Base-by-base conservation (phyloP, 2,329 filamentous ascomycete genomes). In the Aureobasidium leucospermi region DNA sequence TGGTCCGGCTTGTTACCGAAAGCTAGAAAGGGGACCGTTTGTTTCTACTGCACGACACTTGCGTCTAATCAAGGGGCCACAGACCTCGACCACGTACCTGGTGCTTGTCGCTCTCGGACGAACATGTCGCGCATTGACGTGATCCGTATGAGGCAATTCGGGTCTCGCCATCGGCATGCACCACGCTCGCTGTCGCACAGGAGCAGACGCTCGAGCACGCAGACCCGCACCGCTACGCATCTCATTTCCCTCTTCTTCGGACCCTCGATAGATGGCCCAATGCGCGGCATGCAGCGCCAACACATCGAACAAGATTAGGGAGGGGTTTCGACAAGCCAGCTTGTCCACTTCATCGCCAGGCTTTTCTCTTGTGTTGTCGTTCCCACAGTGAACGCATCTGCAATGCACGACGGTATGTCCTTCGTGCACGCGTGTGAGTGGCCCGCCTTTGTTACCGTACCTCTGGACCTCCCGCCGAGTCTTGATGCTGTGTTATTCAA, bases 401-500 rank as follows among this genome's bases (percentile, higher is more conserved):
- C 55, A 58, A 57, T 58, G 55, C 55, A 58, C 55, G 34, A 58
- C 55, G 55, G 55, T 32, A 58, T 58, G 34, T 39, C 55, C 55
- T 43, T 58, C 55, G 55, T 58, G 55, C 55, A 43, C 42, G 55
- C 42, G 32, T 47, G 38, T 48, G 32, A 58, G 43, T 58, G 55
- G 55, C 28, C 28, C 28, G 13, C 43, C n/a, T 19, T 58, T 31
- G 43, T 58, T 48, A 48, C 55, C 55, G 55, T 58, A 47, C 43
- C 43, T 58, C 43, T 58, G 55, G 55, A 31, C 13, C 34, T 48
- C 31, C 23, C 55, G 43, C 43, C 55, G 55, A 58, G 55, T 58
- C 43, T 48, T 47, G 55, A 38, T 48, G 55, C 10, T 58, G 55
- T 58, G 43, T 16, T 58, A 28, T 58, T 48, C 42, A 58, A 48